Evolutionary conservation across 2,329 filamentous ascomycete genomes (phyloP).

Genomic region (Apiospora marii): DNA sequence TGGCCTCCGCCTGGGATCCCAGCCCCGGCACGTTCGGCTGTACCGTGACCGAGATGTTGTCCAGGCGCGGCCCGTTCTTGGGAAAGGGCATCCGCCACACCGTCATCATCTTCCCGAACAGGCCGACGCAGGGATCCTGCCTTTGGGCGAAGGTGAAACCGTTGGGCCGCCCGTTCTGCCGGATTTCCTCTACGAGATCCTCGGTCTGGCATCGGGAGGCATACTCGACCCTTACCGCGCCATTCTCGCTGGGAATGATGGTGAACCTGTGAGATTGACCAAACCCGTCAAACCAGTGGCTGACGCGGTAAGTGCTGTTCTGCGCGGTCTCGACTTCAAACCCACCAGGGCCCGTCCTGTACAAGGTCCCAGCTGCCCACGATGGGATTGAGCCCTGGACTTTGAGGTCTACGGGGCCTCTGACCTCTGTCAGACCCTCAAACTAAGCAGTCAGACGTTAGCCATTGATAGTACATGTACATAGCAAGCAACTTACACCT

Average conservation of each 20-base stretch:
- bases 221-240: conserved; percentile 64
- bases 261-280: conserved; percentile 77
- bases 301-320: conserved; percentile 66
- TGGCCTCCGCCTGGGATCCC: conserved; percentile 31
- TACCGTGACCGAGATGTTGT: conserved; percentile 73
- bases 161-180: conserved; percentile 63
- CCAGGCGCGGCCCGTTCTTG: conserved; percentile 39
- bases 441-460: conserved; percentile 58
- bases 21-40: conserved; percentile 70
- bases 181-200: conserved; percentile 66
- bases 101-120: conserved; percentile 76
- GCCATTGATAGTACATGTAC: no score
- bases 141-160: conserved; percentile 74
- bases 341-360: conserved; percentile 76
- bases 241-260: conserved; percentile 55
- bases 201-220: conserved; percentile 76
- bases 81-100: conserved; percentile 53
- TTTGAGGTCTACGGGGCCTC: conserved; percentile 67
- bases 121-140: conserved; percentile 75
- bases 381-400: conserved; percentile 73
- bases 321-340: conserved; percentile 66
- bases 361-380: conserved; percentile 76
- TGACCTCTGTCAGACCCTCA: conserved; percentile 70
- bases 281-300: conserved; percentile 86
- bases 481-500: conserved; percentile 48